phyloP scores from a whole-genome alignment of 139 green algal genomes.

The Astrephomene gubernaculifera region DNA sequence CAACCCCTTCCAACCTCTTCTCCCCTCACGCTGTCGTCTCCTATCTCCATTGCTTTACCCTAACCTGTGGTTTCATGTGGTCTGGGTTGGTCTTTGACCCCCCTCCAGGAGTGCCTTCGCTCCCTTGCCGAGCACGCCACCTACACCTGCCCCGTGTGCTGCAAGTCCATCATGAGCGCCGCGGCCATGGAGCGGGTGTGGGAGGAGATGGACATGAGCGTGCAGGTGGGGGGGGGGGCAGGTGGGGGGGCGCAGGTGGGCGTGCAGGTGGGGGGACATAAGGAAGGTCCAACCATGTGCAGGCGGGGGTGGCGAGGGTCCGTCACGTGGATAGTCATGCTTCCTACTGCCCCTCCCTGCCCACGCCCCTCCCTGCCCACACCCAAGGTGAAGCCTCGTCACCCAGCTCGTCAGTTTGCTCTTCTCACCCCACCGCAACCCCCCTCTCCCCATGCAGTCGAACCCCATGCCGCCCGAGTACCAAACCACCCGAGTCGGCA shows the following conservation, averaged over 20 bases:
- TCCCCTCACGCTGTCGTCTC: too few relatives aligned
- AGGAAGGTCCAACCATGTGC: not conserved
- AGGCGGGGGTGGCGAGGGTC: not conserved
- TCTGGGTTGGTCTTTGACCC: too few relatives aligned
- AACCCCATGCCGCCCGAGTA: conserved; percentile 81
- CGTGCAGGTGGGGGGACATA: not conserved
- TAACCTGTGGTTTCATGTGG: too few relatives aligned
- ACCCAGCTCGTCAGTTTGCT: too few relatives aligned
- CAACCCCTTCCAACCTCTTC: too few relatives aligned
- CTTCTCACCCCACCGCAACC: not conserved
- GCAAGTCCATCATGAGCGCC: conserved; percentile 78
- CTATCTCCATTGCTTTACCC: too few relatives aligned
- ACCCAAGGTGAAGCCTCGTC: too few relatives aligned
- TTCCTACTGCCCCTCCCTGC: not conserved
- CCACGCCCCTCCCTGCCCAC: not conserved
- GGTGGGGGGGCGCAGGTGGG: not conserved
- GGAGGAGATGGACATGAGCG: conserved; percentile 65
- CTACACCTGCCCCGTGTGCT: conserved; percentile 75
- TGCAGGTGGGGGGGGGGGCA: conserved; percentile 10
- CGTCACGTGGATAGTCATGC: not conserved
- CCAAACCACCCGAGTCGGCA: conserved; percentile 50
- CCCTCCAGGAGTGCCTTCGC: conserved; percentile 48
- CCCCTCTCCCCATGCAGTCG: conserved; percentile 34
- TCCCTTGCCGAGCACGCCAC: conserved; percentile 61
- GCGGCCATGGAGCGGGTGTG: conserved; percentile 68